Evolutionary conservation across 139 green algal genomes (phyloP).

Genomic region (Chlorella sp.): DNA sequence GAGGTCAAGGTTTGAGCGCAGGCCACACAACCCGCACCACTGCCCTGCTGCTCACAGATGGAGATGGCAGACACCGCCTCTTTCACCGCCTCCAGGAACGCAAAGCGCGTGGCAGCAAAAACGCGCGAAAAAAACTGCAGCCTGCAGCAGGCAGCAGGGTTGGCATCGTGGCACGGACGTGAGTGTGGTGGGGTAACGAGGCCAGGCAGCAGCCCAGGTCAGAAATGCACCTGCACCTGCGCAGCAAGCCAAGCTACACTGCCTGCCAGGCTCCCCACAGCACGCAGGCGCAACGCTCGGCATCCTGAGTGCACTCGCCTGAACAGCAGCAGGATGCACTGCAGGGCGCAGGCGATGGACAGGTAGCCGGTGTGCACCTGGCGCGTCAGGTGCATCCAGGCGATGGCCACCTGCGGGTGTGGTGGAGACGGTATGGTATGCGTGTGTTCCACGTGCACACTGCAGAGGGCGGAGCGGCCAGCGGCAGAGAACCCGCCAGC

Average conservation of each 20-base stretch:
- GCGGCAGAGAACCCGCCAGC: background rate
- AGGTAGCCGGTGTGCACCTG: conserved; percentile 36
- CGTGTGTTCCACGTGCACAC: background rate
- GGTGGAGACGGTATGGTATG: background rate
- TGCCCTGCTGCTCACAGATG: background rate
- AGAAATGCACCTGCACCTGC: too few species aligned
- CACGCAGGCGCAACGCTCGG: too few species aligned
- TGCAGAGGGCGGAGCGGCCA: background rate
- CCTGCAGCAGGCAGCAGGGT: background rate
- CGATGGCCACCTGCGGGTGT: conserved; percentile 48
- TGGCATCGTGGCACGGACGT: background rate
- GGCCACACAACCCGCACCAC: too few species aligned
- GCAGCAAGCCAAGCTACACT: too few species aligned
- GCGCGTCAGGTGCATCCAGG: conserved; percentile 53
- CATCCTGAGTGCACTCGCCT: too few species aligned
- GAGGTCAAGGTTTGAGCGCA: too few species aligned
- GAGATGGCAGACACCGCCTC: conserved; percentile 33
- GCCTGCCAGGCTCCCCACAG: too few species aligned
- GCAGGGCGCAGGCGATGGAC: conserved; percentile 47
- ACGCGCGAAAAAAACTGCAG: conserved; percentile 55
- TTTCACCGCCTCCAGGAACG: conserved; percentile 48
- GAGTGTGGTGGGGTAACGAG: too few species aligned
- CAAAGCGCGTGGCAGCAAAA: conserved; percentile 51
- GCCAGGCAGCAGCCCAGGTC: too few species aligned
- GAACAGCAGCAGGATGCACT: conserved; percentile 63